Conservation (phyloP, 371 early-diverging fungal genomes). For the Mucor irregularis region DNA sequence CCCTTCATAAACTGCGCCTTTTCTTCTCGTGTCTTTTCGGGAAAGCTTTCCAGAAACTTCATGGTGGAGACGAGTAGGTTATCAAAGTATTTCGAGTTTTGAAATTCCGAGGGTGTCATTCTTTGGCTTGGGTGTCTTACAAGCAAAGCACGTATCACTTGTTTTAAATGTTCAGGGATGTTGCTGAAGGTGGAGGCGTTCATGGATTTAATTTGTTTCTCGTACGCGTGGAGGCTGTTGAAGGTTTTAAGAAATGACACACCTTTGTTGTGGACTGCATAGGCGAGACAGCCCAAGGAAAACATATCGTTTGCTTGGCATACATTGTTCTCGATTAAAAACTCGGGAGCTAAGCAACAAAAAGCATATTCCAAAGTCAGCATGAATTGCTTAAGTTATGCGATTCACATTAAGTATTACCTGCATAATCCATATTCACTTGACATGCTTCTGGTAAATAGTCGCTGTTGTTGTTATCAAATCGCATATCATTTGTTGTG, state of each 20-base stretch:
- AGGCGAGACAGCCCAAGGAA: constrained; percentile 80
- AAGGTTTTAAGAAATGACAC: constrained; percentile 62
- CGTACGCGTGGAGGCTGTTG: constrained; percentile 71
- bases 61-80: constrained; percentile 79
- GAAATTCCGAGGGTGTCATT: constrained; percentile 63
- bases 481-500: constrained; percentile 37
- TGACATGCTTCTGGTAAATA: constrained; percentile 68
- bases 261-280: constrained; percentile 75
- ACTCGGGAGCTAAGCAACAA: constrained; percentile 88
- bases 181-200: constrained; percentile 34
- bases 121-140: constrained; percentile 58
- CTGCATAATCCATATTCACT: constrained; percentile 70
- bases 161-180: constrained; percentile 58
- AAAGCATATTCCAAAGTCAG: too few relatives aligned
- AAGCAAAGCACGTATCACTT: constrained; percentile 58
- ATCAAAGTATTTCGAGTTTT: constrained; percentile 75
- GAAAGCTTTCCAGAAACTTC: constrained; percentile 76
- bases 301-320: constrained; percentile 75
- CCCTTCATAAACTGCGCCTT: constrained; percentile 83
- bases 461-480: constrained; percentile 36
- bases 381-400: too few relatives aligned
- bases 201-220: constrained; percentile 57
- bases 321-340: constrained; percentile 59
- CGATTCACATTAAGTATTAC: too few relatives aligned
- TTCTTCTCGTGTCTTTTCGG: constrained; percentile 77